A percentile compares a stretch with the other conserved stretches of the same genome.
These are phyloP conservation scores for Perkinsus olseni DNA, from an alignment of 169 alveolate species.

Conservation along the genomic window DNA sequence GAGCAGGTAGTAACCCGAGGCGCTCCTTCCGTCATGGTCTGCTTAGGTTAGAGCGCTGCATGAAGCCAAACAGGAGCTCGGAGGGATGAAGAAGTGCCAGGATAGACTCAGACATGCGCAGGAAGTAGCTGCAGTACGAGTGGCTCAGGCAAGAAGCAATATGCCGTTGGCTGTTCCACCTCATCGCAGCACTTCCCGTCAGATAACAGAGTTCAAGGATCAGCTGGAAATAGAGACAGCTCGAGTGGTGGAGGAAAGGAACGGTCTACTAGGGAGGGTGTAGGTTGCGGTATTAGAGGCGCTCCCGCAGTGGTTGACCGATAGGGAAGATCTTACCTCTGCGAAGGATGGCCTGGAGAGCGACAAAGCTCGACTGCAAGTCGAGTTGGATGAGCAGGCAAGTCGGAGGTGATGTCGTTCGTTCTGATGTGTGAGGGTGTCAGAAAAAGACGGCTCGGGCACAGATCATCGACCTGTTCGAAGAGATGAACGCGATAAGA, in stretches of 20 bases:
- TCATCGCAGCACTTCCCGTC: no score
- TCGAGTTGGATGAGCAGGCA: not conserved
- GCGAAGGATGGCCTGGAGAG: not conserved
- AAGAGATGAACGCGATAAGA: not conserved
- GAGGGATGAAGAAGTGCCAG: conserved; percentile 8
- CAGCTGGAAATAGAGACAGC: conserved; percentile 15
- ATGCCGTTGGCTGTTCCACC: no score
- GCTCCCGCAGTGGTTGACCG: not conserved
- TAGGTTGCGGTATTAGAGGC: not conserved
- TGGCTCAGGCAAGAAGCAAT: not conserved
- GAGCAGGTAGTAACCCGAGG: conserved; percentile 8
- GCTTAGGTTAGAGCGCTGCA: conserved; percentile 12
- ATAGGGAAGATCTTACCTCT: conserved; percentile 3
- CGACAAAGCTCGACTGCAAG: not conserved
- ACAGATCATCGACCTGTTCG: not conserved
- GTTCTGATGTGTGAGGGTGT: conserved; percentile 1
- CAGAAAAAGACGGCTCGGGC: not conserved
- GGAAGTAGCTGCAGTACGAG: not conserved
- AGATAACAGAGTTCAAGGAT: conserved; percentile 7
- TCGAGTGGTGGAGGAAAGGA: conserved; percentile 4
- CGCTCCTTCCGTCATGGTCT: not conserved
- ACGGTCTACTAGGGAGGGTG: not conserved
- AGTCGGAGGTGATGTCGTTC: not conserved
- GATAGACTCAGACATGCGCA: conserved; percentile 7
- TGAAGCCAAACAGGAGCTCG: conserved; percentile 1